phyloP scores from a whole-genome alignment of 2,329 filamentous ascomycete genomes.

The Calonectria multiphialidica region DNA sequence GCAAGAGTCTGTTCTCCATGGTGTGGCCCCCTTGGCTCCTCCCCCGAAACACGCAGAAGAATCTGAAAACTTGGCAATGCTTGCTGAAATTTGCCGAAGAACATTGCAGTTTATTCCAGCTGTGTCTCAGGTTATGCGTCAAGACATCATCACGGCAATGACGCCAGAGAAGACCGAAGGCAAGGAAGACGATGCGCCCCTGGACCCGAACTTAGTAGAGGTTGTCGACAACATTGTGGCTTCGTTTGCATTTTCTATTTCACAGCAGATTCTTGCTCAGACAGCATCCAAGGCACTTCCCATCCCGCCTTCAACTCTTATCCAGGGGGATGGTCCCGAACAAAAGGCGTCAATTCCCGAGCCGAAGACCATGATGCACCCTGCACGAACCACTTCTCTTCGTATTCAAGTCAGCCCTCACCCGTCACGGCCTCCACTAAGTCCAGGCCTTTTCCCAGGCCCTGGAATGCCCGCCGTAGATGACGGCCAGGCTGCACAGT shows the following conservation, averaged over 20 bases:
- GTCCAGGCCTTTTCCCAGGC: constrained; percentile 67
- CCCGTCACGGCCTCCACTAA: constrained; percentile 55
- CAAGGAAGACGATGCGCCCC: constrained; percentile 49
- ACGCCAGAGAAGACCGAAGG: constrained; percentile 48
- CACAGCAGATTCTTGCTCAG: constrained; percentile 81
- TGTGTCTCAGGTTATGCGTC: constrained; percentile 82
- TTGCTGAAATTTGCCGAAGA: constrained; percentile 89
- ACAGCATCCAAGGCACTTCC: constrained; percentile 77
- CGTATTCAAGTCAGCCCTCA: constrained; percentile 54
- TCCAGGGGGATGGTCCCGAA: constrained; percentile 62
- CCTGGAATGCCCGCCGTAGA: constrained; percentile 57
- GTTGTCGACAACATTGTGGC: constrained; percentile 80
- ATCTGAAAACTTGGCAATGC: constrained; percentile 78
- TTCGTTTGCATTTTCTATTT: constrained; percentile 82
- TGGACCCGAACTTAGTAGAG: constrained; percentile 57
- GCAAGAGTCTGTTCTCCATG: constrained; percentile 68
- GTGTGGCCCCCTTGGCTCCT: constrained; percentile 65
- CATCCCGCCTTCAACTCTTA: constrained; percentile 71
- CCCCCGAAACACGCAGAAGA: constrained; percentile 67
- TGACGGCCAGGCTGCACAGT: constrained; percentile 58
- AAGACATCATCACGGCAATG: constrained; percentile 78
- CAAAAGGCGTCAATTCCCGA: constrained; percentile 74
- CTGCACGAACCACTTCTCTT: constrained; percentile 73
- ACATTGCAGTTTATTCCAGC: constrained; percentile 87
- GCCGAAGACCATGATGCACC: constrained; percentile 79